phyloP scores from a whole-genome alignment of 306 rosid species.

The Rosa chinensis region DNA sequence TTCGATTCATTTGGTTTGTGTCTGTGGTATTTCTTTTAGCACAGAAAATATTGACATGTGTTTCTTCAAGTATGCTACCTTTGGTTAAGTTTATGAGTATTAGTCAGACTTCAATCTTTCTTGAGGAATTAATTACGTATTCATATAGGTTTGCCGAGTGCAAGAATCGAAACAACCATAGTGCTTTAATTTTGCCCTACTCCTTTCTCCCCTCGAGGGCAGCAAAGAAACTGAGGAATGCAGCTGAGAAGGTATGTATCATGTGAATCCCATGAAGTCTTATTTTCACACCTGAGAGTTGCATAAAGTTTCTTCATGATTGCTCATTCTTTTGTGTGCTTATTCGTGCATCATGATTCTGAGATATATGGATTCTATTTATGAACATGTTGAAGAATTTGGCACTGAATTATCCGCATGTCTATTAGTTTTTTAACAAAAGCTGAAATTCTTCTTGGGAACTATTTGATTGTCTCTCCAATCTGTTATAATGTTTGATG shows the following conservation, averaged over 20 bases:
- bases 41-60: background rate
- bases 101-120: background rate
- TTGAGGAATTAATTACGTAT: conserved; percentile 23
- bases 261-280: conserved; percentile 20
- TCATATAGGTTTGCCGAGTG: conserved; percentile 92
- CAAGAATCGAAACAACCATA: conserved; percentile 88
- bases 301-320: background rate
- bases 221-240: conserved; percentile 61
- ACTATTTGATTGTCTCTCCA: background rate
- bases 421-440: background rate
- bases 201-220: conserved; percentile 85
- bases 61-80: background rate
- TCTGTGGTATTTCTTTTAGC: background rate
- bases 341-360: background rate
- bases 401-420: background rate
- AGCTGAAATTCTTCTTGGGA: background rate
- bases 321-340: background rate
- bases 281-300: background rate
- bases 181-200: conserved; percentile 67
- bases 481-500: background rate
- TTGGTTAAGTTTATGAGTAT: background rate
- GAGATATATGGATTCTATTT: background rate
- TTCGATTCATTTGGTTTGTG: background rate
- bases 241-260: conserved; percentile 69
- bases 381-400: background rate